Conservation (phyloP, 2,329 filamentous ascomycete species). For the Bimuria novae-zelandiae region DNA sequence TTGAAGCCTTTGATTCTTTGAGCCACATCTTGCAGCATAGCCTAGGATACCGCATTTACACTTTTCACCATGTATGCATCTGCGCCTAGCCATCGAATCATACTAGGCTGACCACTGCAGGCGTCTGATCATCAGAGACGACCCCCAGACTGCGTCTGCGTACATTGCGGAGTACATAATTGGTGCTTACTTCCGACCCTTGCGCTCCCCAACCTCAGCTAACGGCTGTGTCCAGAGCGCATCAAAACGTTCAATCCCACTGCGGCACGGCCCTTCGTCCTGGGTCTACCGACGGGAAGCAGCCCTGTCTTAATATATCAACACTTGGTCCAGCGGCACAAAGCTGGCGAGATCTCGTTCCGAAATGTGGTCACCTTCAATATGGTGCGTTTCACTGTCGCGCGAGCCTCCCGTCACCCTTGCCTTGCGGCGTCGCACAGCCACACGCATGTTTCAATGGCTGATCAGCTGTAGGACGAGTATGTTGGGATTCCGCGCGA, state of each 20-base stretch:
- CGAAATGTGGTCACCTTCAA: constrained; percentile 90
- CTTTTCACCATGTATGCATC: constrained; percentile 39
- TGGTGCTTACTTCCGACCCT: constrained; percentile 51
- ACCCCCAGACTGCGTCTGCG: constrained; percentile 68
- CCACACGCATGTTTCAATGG: constrained; percentile 16
- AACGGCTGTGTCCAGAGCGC: constrained; percentile 59
- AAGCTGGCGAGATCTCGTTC: constrained; percentile 77
- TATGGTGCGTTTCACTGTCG: constrained; percentile 63
- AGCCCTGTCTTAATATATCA: constrained; percentile 80
- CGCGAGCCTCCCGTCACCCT: constrained; percentile 17
- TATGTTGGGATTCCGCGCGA: constrained; percentile 83
- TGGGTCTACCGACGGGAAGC: constrained; percentile 82
- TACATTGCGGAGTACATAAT: constrained; percentile 85
- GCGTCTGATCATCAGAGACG: constrained; percentile 82
- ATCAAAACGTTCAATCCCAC: constrained; percentile 79
- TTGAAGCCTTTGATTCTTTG: constrained; percentile 1
- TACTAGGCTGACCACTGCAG: constrained; percentile 53
- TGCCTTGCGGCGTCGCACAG: constrained; percentile 25
- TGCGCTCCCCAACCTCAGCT: constrained; percentile 26
- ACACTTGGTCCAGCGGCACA: constrained; percentile 72
- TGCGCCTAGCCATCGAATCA: constrained; percentile 21
- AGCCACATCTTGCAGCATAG: constrained; percentile 2
- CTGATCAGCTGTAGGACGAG: constrained; percentile 66
- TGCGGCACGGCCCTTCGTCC: constrained; percentile 73
- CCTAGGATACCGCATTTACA: constrained; percentile 13